Conservation (phyloP, 2,329 filamentous ascomycete genomes). For the Macrophomina phaseolina region DNA sequence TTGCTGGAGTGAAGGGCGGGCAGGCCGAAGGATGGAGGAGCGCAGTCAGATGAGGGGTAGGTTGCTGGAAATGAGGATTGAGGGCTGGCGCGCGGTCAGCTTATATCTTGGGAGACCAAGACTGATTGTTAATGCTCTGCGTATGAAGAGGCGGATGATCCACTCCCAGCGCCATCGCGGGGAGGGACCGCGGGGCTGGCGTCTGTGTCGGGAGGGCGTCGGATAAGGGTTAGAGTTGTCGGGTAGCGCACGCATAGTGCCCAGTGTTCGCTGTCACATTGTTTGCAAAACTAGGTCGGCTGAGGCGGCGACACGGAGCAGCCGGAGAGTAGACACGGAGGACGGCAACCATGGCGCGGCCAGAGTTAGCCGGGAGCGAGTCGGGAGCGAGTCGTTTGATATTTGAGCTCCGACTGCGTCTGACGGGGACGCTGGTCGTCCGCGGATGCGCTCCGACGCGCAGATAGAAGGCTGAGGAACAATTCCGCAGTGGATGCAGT, state of each 20-base stretch:
- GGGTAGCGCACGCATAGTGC: constrained; percentile 20
- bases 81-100: not conserved
- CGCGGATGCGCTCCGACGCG: constrained; percentile 1
- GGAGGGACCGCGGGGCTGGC: constrained; percentile 22
- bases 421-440: not conserved
- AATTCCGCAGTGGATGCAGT: constrained; percentile 21
- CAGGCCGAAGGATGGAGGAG: not conserved
- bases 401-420: constrained; percentile 6
- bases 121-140: constrained; percentile 25
- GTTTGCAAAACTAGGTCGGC: constrained; percentile 2
- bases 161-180: constrained; percentile 15
- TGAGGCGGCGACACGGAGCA: constrained; percentile 14
- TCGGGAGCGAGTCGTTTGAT: constrained; percentile 22
- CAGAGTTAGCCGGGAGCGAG: not conserved
- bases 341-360: not conserved
- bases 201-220: constrained; percentile 17
- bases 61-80: not conserved
- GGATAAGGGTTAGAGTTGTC: constrained; percentile 20
- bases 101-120: not conserved
- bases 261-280: not conserved
- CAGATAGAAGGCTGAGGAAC: not conserved
- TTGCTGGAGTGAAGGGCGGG: not conserved
- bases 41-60: not conserved
- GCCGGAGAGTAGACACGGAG: constrained; percentile 11
- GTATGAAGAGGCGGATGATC: constrained; percentile 15